phyloP scores from a whole-genome alignment of 306 rosid genomes.

The Castanea mollissima region DNA sequence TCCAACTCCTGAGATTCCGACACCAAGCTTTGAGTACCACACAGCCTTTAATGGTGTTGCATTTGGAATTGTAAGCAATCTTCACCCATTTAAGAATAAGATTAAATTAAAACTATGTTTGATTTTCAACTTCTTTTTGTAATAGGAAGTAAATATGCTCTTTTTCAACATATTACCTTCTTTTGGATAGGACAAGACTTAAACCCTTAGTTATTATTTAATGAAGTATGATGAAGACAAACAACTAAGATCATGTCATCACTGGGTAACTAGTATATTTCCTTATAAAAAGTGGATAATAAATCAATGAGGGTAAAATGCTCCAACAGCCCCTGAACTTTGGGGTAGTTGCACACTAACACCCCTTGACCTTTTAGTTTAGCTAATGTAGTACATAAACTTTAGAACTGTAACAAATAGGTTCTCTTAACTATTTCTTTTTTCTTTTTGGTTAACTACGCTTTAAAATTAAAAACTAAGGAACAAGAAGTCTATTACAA shows the following conservation, averaged over 20 bases:
- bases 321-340: no score
- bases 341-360: no score
- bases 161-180: not conserved
- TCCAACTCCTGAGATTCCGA: constrained; percentile 93
- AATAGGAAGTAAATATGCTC: not conserved
- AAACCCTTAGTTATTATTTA: not conserved
- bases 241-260: not conserved
- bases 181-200: not conserved
- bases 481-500: no score
- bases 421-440: no score
- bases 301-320: not conserved
- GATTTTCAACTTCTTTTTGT: constrained; percentile 14
- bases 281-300: not conserved
- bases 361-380: no score
- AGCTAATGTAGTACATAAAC: no score
- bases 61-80: constrained; percentile 82
- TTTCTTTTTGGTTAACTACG: no score
- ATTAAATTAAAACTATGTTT: constrained; percentile 1
- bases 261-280: not conserved
- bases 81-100: constrained; percentile 19
- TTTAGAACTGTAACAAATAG: no score
- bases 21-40: constrained; percentile 96
- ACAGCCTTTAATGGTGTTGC: constrained; percentile 93
- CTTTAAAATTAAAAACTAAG: no score
- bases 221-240: not conserved